phyloP scores from a whole-genome alignment of 805 yeast genomes.

The Saccharomyces paradoxus region DNA sequence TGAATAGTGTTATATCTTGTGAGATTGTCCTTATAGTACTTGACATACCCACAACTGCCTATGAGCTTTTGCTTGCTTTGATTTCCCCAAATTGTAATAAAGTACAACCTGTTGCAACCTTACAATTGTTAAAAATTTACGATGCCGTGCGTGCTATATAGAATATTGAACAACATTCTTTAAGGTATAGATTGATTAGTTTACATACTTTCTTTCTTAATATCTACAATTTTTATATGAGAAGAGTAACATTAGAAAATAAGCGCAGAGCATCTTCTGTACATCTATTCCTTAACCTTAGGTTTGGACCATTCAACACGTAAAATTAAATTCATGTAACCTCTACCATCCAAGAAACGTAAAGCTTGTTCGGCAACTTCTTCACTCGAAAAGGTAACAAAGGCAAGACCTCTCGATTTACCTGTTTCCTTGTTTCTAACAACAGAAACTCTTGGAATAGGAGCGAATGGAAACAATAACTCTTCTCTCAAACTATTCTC shows the following conservation, averaged over 20 bases:
- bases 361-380: constrained; percentile 69
- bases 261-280: background rate
- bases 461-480: constrained; percentile 60
- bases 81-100: background rate
- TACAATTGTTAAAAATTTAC: background rate
- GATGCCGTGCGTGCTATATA: background rate
- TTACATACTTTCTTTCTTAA: background rate
- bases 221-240: background rate
- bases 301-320: constrained; percentile 54
- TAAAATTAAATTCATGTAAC: constrained; percentile 83
- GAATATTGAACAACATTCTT: background rate
- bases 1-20: constrained; percentile 2
- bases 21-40: background rate
- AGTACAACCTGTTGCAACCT: background rate
- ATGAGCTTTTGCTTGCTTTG: background rate
- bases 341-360: constrained; percentile 74
- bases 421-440: constrained; percentile 91
- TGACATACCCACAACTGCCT: background rate
- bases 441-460: constrained; percentile 66
- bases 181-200: background rate
- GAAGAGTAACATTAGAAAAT: background rate
- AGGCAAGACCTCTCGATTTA: constrained; percentile 91
- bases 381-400: constrained; percentile 69
- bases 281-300: constrained; percentile 12
- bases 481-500: constrained; percentile 72